Base-by-base conservation (phyloP, 768 basidiomycete genomes). In the Rhodosporidiobolus odoratus region DNA sequence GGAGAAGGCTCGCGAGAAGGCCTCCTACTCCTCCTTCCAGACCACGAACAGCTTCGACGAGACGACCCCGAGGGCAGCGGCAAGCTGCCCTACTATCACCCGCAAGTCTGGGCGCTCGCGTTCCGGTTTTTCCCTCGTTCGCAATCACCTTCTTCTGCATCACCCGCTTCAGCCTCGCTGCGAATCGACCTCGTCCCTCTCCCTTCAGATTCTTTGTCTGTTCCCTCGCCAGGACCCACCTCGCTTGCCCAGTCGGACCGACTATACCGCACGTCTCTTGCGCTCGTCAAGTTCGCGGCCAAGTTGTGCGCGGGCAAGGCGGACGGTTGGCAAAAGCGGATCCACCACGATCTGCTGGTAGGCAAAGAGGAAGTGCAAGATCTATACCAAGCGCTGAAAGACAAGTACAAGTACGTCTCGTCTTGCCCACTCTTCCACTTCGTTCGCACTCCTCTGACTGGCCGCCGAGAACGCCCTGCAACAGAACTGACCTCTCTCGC, bases 51-150 rank as follows among this genome's bases (percentile, higher is more conserved):
- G 0, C 84, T 83, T 12, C 79, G 78, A 30, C 23, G 9, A 10
- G 57, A 63, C 3, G 50, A 56, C 27, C n/a, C 35, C 0, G 10
- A 27, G 52, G 13, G 25, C 48, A 50, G 27, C 21, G 81, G 1
- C 80, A 77, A 78, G 9, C 68, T 96, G 4, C 95, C 95, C 0
- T 97, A 91, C 77, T 97, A 95, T 76, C 93, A 98, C 76, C 95
- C 95, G 1, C 76, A 87, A 2, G 90, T 95, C 15, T 80, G 79
- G 4, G 88, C 89, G 68, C 82, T 98, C 41, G 92, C 90, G 0
- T 92, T 94, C 77, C 86, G 87, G n/a, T 92, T 87, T 78, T 68
- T 89, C 63, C 56, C 79, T 10, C 77, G 65, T 10, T 15, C 58
- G 16, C 69, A 38, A 25, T 53, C 66, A 0, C 38, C 62, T 0